A percentile compares a stretch with the other conserved stretches of the same genome.
Conservation (phyloP, 179 eudicot species). For the Heliamphora pulchella region DNA sequence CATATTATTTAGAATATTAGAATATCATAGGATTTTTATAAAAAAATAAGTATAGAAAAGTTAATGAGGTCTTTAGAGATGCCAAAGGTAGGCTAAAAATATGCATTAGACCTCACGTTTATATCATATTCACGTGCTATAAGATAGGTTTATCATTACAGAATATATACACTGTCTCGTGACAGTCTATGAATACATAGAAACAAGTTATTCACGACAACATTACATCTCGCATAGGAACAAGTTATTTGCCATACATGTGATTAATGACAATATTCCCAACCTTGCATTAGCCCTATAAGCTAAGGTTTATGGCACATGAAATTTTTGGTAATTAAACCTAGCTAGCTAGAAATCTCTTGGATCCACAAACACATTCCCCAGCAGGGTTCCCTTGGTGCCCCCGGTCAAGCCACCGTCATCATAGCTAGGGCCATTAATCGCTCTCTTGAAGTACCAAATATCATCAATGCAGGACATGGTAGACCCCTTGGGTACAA, state of each 20-base stretch:
- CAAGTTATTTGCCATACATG: not conserved
- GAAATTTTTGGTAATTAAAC: too few species aligned
- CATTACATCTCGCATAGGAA: not conserved
- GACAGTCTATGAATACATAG: too few species aligned
- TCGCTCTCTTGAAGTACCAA: slow-evolving; percentile 11
- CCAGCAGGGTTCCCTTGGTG: not conserved
- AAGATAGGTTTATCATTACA: too few species aligned
- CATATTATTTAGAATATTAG: too few species aligned
- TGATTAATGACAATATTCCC: not conserved
- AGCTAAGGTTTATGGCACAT: not conserved
- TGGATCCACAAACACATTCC: slow-evolving; percentile 17
- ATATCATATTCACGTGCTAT: too few species aligned
- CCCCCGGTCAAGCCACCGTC: not conserved
- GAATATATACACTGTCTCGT: too few species aligned
- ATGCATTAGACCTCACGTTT: too few species aligned
- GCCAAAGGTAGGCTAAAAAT: too few species aligned
- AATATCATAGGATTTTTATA: too few species aligned
- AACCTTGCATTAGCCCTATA: not conserved
- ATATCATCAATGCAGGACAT: slow-evolving; percentile 16
- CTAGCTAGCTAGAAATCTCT: slow-evolving; percentile 12
- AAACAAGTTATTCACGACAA: too few species aligned
- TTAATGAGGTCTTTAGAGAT: too few species aligned
- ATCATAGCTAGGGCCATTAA: not conserved
- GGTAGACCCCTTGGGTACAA: slow-evolving; percentile 5
- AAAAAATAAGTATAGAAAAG: too few species aligned